Percentiles rank a stretch among this genome's conserved stretches.
phyloP scores from a whole-genome alignment of 352 stramenopile species.

The Globisporangium apiculatum region DNA sequence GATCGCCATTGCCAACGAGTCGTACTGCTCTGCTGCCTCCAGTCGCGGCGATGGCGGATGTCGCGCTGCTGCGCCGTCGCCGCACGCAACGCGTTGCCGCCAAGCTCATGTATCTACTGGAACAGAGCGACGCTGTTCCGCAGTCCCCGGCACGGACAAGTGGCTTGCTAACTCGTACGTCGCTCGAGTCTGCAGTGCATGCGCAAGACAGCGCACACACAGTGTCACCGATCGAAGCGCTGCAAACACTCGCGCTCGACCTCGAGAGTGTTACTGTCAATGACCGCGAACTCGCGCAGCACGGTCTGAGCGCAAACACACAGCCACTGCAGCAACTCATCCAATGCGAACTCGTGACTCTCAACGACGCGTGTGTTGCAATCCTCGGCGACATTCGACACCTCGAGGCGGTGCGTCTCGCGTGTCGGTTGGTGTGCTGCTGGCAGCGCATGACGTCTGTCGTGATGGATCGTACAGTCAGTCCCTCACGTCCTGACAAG shows the following conservation, averaged over 20 bases:
- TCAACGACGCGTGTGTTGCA: conserved; percentile 12
- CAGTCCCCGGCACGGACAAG: background rate
- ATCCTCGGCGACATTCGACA: conserved; percentile 18
- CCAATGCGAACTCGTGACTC: conserved; percentile 12
- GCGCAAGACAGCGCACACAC: background rate
- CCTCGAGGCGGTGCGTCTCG: conserved; percentile 17
- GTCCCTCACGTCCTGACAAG: too few relatives aligned
- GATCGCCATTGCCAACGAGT: too few relatives aligned
- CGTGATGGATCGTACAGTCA: too few relatives aligned
- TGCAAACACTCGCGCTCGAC: conserved; percentile 7
- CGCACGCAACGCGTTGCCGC: conserved; percentile 1
- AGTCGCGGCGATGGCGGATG: too few relatives aligned
- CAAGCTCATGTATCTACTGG: conserved; percentile 4
- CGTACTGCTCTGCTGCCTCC: too few relatives aligned
- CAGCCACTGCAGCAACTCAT: conserved; percentile 23
- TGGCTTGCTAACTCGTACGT: too few relatives aligned
- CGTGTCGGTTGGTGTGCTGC: background rate
- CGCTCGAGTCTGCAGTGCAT: too few relatives aligned
- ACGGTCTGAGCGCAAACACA: conserved; percentile 8
- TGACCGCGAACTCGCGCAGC: background rate
- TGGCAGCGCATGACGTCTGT: background rate
- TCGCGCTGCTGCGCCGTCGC: background rate
- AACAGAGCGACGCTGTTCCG: background rate
- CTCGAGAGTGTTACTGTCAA: conserved; percentile 5
- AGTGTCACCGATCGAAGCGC: conserved; percentile 1